Base-by-base conservation (phyloP, 768 basidiomycete species). In the Calocybe gangraenosa region DNA sequence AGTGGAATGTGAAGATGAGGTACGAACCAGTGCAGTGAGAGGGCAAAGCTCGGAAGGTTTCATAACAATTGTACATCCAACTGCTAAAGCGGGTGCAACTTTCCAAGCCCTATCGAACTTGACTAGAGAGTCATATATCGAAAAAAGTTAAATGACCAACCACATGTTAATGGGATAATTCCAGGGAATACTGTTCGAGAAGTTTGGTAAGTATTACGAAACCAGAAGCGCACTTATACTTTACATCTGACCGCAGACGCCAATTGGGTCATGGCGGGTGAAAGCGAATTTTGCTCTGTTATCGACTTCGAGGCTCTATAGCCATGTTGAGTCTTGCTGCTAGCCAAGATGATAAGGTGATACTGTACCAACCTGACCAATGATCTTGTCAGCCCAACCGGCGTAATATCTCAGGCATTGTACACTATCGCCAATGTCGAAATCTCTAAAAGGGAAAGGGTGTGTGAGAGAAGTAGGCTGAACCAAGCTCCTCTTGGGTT, bases 361-460 rank as follows among this genome's bases (percentile, higher is more conserved):
- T n/a, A 18, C 17, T 7, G 30, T 31, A n/a, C n/a, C n/a, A 11
- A 84, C 86, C 78, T 94, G 82, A 17, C 96, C 95, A 19, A 75
- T 67, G 40, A 96, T 84, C 69, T 97, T 98, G 70, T 97, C 94
- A 7, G 91, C 90, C 87, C 88, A 94, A 18, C 94, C 94, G 31
- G 92, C 94, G 60, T 93, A 96, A 67, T 97, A 96, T 40, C 90
- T 76, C 41, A 92, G 65, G 58, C 87, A 90, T 53, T 80, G 80
- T 15, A 91, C 67, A 49, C 71, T 83, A 58, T 92, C 89, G 32
- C 79, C 81, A 32, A 92, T 85, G 60, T 92, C 89, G 50, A 78
- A 82, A 59, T 89, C 87, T 61, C 88, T 89, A 51, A 0, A 39
- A 47, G 19, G 21, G 34, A 50, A 47, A 38, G 50, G 40, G 38